Conservation (phyloP, 441 rosid genomes). For the Aquilaria agallochum region DNA sequence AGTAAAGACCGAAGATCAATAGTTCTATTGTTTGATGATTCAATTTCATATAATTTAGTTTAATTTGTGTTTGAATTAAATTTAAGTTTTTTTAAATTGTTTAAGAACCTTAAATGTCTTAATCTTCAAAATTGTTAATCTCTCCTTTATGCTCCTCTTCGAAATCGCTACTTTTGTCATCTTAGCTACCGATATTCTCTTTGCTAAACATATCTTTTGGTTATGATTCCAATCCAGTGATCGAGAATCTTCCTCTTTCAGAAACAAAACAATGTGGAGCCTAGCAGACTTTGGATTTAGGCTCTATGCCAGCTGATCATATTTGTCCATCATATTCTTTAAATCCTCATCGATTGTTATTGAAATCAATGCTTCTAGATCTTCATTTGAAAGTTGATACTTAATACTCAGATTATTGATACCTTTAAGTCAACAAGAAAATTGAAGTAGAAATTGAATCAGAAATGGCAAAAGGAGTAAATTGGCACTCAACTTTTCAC, state of each 20-base stretch:
- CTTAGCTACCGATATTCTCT: too few relatives aligned
- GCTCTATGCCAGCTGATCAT: slow-evolving; percentile 66
- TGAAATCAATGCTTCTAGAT: slow-evolving; percentile 89
- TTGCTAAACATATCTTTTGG: too few relatives aligned
- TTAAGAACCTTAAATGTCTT: too few relatives aligned
- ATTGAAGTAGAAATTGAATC: neutral
- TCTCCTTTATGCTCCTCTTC: too few relatives aligned
- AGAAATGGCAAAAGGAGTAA: neutral
- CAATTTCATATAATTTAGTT: too few relatives aligned
- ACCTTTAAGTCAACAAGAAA: slow-evolving; percentile 30
- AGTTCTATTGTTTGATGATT: too few relatives aligned
- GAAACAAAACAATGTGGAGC: slow-evolving; percentile 75
- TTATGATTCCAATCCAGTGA: neutral
- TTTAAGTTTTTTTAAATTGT: too few relatives aligned
- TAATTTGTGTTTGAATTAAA: too few relatives aligned
- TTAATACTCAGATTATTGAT: slow-evolving; percentile 56
- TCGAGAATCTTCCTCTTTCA: slow-evolving; percentile 52
- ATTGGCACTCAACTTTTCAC: too few relatives aligned
- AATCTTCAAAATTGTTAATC: too few relatives aligned
- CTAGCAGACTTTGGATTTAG: slow-evolving; percentile 76
- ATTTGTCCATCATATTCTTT: slow-evolving; percentile 31
- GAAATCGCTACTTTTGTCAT: too few relatives aligned
- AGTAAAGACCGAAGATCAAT: too few relatives aligned
- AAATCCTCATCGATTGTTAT: slow-evolving; percentile 84
- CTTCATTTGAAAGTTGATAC: slow-evolving; percentile 93